Evolutionary conservation across 345 rosid species (phyloP), one percentile per base, ranked within the genome.

Genomic region (Arabis hirsuta): DNA sequence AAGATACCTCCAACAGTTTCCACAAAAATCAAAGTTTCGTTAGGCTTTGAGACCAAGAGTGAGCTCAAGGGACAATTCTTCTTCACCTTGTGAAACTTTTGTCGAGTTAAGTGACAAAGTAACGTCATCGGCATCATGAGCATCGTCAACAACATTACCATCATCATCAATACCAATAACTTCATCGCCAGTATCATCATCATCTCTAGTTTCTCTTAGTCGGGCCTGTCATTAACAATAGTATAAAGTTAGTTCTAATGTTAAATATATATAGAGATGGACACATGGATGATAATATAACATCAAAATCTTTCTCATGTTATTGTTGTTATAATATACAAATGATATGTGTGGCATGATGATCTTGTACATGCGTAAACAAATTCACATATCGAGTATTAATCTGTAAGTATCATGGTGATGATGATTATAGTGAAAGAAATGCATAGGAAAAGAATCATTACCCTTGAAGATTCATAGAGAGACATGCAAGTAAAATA

Each of bases 401-500:
- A 36, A 34, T 34, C 6, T 34, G 38, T 34, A 36, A 36, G 9
- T 36, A 36, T 36, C 41, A 36, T 36, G 11, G 41, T 36, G 11
- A 36, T 36, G 41, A 36, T 36, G 41, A 36, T 36, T 36, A 24
- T 19, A 46, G 64, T 27, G 9, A 45, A 39, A 73, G 3, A 65
- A 66, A 57, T 54, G 62, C 29, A 53, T 41, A 12, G 4, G 11
- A 50, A 62, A 62, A 48, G 16, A 46, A 42, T 32, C 8, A 22
- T 67, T 74, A 74, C 78, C 68, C 12, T 67, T 59, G 78, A 74
- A 67, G 73, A 52, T 60, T 67, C 68, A 67, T 51, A 74, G 56
- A 67, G 78, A 43, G 73, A 43, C 32, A 60, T 60, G 67, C 73
- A 74, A 5, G 62, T 73, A 50, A 65, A 57, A 20, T 65, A 73